A percentile compares a stretch with the other conserved stretches of the same genome.
Conservation (phyloP, 1,139 yeast genomes). For the Yamadazyma epiphylla region DNA sequence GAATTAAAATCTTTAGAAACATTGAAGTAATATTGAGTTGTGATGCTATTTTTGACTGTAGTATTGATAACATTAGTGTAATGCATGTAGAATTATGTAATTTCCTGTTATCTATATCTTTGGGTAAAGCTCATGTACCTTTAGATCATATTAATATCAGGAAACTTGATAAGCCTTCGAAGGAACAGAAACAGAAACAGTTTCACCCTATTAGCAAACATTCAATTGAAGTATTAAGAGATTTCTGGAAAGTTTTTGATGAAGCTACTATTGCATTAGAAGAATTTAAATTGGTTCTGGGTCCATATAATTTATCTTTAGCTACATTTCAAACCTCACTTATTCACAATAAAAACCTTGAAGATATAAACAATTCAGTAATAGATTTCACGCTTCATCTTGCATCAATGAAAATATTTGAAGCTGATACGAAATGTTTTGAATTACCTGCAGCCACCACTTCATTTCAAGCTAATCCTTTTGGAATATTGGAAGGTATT, state of each 20-base stretch:
- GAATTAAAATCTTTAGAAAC: constrained; percentile 26
- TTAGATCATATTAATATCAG: constrained; percentile 16
- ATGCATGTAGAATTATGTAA: constrained; percentile 15
- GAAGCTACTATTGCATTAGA: constrained; percentile 24
- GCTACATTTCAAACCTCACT: constrained; percentile 12
- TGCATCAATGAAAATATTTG: constrained; percentile 23
- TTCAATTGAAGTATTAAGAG: constrained; percentile 4
- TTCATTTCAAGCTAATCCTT: constrained; percentile 18
- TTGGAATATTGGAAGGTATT: constrained; percentile 14
- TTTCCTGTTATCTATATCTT: constrained; percentile 16
- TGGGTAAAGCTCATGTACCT: constrained; percentile 26
- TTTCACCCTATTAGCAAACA: constrained; percentile 10
- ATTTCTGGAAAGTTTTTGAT: constrained; percentile 12
- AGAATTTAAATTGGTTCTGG: constrained; percentile 24
- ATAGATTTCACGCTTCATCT: constrained; percentile 11
- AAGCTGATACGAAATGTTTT: constrained; percentile 27
- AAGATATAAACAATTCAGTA: constrained; percentile 2
- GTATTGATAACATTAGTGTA: constrained; percentile 4
- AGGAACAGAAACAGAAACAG: constrained; percentile 2
- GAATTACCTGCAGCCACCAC: constrained; percentile 37
- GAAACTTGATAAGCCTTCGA: constrained; percentile 2
- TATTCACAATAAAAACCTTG: constrained; percentile 5
- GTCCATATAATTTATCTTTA: constrained; percentile 9
- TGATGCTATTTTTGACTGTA: constrained; percentile 22
- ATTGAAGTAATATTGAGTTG: constrained; percentile 25